Evolutionary conservation across 805 yeast genomes (phyloP).

Genomic region (Brettanomyces naardenensis): DNA sequence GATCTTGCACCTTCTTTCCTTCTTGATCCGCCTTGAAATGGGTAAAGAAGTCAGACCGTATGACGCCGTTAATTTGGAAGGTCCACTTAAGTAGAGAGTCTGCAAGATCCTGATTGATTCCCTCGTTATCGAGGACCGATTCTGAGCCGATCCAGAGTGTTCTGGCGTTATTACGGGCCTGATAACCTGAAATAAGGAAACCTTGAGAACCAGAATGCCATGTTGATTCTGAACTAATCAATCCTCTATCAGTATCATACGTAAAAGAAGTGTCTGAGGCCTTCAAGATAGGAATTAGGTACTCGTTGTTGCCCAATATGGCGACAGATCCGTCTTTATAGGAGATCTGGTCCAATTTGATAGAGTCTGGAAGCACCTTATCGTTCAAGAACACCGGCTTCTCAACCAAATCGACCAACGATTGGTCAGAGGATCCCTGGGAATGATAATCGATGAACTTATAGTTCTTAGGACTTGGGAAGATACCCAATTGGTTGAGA

Average conservation of each 20-base stretch:
- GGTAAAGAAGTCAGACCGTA: conserved; percentile 44
- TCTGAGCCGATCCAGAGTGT: conserved; percentile 73
- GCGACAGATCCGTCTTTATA: conserved; percentile 55
- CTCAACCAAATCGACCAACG: conserved; percentile 11
- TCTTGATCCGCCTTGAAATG: conserved; percentile 37
- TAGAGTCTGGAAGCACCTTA: conserved; percentile 13
- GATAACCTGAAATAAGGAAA: conserved; percentile 67
- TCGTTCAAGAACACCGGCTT: conserved; percentile 26
- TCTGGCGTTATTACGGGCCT: conserved; percentile 73
- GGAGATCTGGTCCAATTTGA: conserved; percentile 6
- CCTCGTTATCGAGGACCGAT: conserved; percentile 38
- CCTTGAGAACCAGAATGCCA: conserved; percentile 86
- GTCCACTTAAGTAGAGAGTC: conserved; percentile 57
- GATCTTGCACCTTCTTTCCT: conserved; percentile 18
- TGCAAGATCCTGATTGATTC: conserved; percentile 30
- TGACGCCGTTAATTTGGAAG: conserved; percentile 58
- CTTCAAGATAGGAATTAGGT: conserved; percentile 59
- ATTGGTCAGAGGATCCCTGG: conserved; percentile 17
- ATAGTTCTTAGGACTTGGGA: conserved; percentile 71
- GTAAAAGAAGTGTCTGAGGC: conserved; percentile 64
- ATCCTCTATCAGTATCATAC: conserved; percentile 35
- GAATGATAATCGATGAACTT: conserved; percentile 62
- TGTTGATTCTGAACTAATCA: conserved; percentile 30
- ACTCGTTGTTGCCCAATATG: conserved; percentile 58
- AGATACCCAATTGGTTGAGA: conserved; percentile 74